Percentiles rank a stretch among this genome's conserved stretches.
These are phyloP conservation scores for Akebia trifoliata DNA, from an alignment of 164 flowering plant species.

Conservation along the genomic window DNA sequence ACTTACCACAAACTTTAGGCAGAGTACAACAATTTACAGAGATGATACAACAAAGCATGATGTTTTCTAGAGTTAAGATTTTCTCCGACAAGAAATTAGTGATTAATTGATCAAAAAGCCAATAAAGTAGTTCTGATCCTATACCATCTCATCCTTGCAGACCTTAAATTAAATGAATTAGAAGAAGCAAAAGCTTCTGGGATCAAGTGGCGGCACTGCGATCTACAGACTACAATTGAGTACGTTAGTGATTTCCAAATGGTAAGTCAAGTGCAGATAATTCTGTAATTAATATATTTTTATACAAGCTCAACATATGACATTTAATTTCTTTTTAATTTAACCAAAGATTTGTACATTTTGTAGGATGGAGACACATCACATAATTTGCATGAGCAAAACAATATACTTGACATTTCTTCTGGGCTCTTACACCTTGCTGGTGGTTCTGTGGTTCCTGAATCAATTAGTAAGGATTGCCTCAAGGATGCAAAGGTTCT, in stretches of 20 bases:
- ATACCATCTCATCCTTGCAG: slow-evolving; percentile 24
- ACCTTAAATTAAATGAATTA: slow-evolving; percentile 17
- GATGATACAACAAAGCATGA: no score
- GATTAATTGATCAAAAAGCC: neutral
- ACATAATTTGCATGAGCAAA: slow-evolving; percentile 21
- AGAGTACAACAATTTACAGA: no score
- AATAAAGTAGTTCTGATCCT: no score
- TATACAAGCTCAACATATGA: neutral
- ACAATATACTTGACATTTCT: slow-evolving; percentile 58
- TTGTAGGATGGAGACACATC: slow-evolving; percentile 34
- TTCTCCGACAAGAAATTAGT: neutral
- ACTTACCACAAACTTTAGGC: no score
- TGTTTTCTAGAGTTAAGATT: no score
- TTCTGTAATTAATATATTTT: neutral
- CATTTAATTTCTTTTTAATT: neutral
- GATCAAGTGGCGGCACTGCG: slow-evolving; percentile 51
- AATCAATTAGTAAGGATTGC: slow-evolving; percentile 52
- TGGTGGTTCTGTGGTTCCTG: slow-evolving; percentile 70
- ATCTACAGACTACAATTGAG: slow-evolving; percentile 34
- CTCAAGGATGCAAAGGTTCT: slow-evolving; percentile 75
- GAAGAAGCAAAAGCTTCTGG: slow-evolving; percentile 23
- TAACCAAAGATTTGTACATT: slow-evolving; percentile 2
- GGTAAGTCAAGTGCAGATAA: neutral
- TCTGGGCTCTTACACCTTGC: slow-evolving; percentile 68
- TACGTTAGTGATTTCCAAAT: slow-evolving; percentile 12